Evolutionary conservation across 1,139 yeast species (phyloP).

Genomic region (Tardiomyces blankii): DNA sequence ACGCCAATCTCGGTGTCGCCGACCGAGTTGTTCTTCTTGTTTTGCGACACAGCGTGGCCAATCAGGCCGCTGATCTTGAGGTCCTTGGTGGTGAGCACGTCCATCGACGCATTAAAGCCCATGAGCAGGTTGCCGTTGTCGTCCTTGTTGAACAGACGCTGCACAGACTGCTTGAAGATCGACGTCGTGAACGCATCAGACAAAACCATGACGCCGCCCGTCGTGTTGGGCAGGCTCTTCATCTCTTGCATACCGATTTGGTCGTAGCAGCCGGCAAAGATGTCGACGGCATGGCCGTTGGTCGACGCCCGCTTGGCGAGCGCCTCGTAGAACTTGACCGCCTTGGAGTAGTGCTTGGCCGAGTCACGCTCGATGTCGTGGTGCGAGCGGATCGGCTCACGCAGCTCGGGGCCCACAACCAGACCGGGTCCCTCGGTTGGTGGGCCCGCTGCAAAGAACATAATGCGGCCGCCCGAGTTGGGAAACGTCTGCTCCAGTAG

Average conservation of each 20-base stretch:
- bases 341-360: constrained; percentile 88
- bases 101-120: constrained; percentile 66
- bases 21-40: constrained; percentile 42
- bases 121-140: constrained; percentile 65
- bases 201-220: constrained; percentile 88
- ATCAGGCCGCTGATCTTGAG: constrained; percentile 85
- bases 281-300: constrained; percentile 82
- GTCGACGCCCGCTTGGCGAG: constrained; percentile 64
- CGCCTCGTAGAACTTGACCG: constrained; percentile 72
- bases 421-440: constrained; percentile 93
- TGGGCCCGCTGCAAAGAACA: constrained; percentile 91
- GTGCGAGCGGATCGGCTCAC: constrained; percentile 95
- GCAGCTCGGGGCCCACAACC: constrained; percentile 82
- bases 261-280: constrained; percentile 96
- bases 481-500: constrained; percentile 79
- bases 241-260: constrained; percentile 97
- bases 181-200: constrained; percentile 96
- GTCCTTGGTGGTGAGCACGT: constrained; percentile 81
- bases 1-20: constrained; percentile 91
- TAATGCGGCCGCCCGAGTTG: constrained; percentile 81
- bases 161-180: constrained; percentile 87
- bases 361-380: constrained; percentile 85
- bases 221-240: constrained; percentile 77
- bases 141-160: constrained; percentile 79
- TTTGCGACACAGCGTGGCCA: constrained; percentile 81